Conservation (phyloP, 2,329 filamentous ascomycete species). For the Sclerotinia minor region DNA sequence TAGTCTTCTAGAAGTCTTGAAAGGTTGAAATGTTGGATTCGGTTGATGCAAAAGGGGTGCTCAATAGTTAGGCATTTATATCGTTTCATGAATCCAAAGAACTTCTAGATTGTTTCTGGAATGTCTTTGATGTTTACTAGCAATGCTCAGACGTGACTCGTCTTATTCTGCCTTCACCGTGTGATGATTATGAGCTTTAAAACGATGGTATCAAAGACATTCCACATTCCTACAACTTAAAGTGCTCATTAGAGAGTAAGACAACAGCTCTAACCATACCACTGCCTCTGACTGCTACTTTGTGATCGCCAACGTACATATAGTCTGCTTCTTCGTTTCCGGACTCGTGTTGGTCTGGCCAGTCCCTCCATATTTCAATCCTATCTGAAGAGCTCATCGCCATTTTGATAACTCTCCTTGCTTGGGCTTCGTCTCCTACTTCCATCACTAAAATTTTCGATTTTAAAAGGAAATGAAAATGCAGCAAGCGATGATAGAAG, state of each 20-base stretch:
- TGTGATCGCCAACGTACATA: background rate
- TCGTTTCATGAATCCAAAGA: background rate
- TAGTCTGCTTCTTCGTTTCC: background rate
- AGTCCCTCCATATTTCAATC: conserved; percentile 73
- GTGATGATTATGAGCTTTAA: background rate
- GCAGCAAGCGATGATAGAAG: conserved; percentile 68
- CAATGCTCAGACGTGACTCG: background rate
- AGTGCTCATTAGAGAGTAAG: conserved; percentile 12
- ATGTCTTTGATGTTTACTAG: background rate
- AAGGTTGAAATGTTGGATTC: background rate
- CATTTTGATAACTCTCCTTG: conserved; percentile 58
- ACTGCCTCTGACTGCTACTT: conserved; percentile 28
- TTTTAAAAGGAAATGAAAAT: conserved; percentile 47
- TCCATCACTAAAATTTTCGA: conserved; percentile 66
- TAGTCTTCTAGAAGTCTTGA: background rate
- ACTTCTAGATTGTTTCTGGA: conserved; percentile 10
- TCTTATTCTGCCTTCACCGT: background rate
- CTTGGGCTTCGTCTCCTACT: conserved; percentile 69
- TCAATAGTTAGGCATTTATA: conserved; percentile 1
- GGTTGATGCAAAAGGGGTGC: conserved; percentile 11
- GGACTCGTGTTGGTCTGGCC: conserved; percentile 47
- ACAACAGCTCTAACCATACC: conserved; percentile 32
- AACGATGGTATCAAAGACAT: background rate
- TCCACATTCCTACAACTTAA: background rate
- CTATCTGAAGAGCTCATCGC: conserved; percentile 39